Evolutionary conservation across 257 asterid species (phyloP).

Genomic region (Henckelia pumila): DNA sequence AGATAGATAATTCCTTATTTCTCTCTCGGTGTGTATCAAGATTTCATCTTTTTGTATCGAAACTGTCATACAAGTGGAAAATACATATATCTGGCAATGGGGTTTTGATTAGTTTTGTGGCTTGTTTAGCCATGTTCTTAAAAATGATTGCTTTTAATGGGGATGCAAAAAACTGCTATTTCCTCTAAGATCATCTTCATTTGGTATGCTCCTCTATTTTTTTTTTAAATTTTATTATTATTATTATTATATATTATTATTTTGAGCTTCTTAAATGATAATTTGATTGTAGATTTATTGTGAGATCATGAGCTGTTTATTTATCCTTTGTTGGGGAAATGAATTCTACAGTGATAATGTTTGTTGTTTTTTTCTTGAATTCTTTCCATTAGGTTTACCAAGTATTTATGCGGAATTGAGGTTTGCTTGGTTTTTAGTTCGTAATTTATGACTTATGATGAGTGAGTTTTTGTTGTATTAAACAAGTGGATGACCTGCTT

Average conservation of each 20-base stretch:
- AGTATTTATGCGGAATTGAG: conserved; percentile 1
- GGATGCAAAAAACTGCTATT: conserved; percentile 42
- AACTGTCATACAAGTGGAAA: conserved; percentile 30
- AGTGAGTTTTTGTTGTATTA: conserved; percentile 16
- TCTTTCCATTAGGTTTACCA: neutral
- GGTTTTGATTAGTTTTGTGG: conserved; percentile 30
- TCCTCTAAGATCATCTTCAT: conserved; percentile 44
- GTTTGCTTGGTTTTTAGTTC: conserved; percentile 19
- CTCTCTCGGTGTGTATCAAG: conserved; percentile 30
- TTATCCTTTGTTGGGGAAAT: conserved; percentile 14
- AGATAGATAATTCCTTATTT: conserved; percentile 32
- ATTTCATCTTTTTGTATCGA: conserved; percentile 30
- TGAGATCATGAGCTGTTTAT: conserved; percentile 22
- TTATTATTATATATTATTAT: neutral
- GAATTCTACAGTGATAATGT: conserved; percentile 18
- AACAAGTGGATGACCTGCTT: conserved; percentile 19
- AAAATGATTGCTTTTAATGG: conserved; percentile 38
- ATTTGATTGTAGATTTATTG: conserved; percentile 20
- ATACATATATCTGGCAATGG: conserved; percentile 32
- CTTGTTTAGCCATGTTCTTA: conserved; percentile 23
- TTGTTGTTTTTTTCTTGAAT: neutral
- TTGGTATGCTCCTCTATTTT: conserved; percentile 40
- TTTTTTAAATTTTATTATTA: neutral
- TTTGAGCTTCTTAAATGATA: conserved; percentile 3
- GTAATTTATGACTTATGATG: conserved; percentile 14